Evolutionary conservation across 164 flowering plant species (phyloP), one percentile per base, ranked within the genome.

Genomic region (Malania oleifera): DNA sequence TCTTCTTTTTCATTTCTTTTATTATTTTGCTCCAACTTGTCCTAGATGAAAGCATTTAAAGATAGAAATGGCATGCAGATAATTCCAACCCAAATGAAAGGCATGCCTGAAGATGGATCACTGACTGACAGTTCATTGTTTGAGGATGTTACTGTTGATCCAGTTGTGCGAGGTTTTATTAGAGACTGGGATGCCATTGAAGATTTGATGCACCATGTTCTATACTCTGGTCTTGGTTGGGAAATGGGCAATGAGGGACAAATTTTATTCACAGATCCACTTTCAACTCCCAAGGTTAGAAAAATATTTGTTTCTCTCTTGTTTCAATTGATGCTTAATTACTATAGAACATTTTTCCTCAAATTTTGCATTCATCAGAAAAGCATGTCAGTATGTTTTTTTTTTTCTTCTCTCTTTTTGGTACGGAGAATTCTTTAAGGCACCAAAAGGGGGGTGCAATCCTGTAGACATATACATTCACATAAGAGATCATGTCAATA

Each of bases 131-230:
- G 48, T 61, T 54, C 81, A 26, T 41, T 52, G 20, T n/a, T 60
- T 55, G 95, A 89, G 59, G 97, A 80, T 29, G 49, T 73, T 29
- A 59, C 62, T 58, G 75, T 87, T 58, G 95, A 95, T 70, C 99
- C 99, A 18, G 81, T 95, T 57, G 88, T 74, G 54, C 81, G 91
- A 59, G 99, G 97, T 34, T 81, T 81, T 70, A 74, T 91, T 27
- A 83, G 61, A 63, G 97, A 95, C 40, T 95, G 99, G 99, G 99
- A 95, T 80, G 97, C 97, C 19, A 82, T 95, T 82, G 99, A 95
- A 68, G 99, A 95, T 75, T 71, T 95, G 72, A 54, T 95, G 65
- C 80, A 73, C 41, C 85, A 95, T 75, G 88, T 95, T 53, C 58
- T 95, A 8, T 95, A 95, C 64, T 71, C 79, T 71, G 86, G 89